Evolutionary conservation across 805 yeast genomes (phyloP), one percentile per base, ranked within the genome.

Genomic region (Sugiyamaella lignohabitans): DNA sequence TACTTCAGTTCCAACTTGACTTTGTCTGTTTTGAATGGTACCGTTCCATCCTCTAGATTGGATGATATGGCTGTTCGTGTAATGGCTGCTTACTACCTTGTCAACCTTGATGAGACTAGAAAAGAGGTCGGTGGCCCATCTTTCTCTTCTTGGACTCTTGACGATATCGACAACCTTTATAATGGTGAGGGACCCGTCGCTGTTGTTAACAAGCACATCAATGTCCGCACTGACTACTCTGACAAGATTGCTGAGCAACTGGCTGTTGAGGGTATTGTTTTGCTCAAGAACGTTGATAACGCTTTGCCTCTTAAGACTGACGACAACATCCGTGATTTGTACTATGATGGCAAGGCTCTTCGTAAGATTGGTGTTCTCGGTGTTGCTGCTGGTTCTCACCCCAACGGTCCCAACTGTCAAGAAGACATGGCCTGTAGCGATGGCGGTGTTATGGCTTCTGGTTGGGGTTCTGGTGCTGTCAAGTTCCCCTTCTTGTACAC

Each of bases 401-500:
- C 76, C 19, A 35, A 67, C 38, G 84, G 84, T 0, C 70, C 74
- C 52, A 75, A 73, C 53, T 73, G 78, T 47, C 56, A 50, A 29
- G 71, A 68, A 48, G 82, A 78, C 56, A 77, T 74, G 56, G 69
- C 68, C 40, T 71, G 78, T 50, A 67, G 67, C 8, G 70, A 74
- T 47, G 24, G 35, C n/a, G 86, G 85, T 2, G 72, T 76, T 1
- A 56, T 79, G 37, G 73, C 76, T 29, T 68, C 74, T 24, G 84
- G 84, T 11, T 77, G 84, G 80, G 86, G 85, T 0, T 79, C 84
- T 3, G 79, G 82, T 0, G 68, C 80, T 8, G 80, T 73, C 14
- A 73, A 70, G 52, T 72, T 76, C 38, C 80, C 81, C 2, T 76
- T 66, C 57, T 74, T 77, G 3, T 67, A 76, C n/a, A 73, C 82